phyloP scores from a whole-genome alignment of 192 early-diverging fungal species.

The Linderina pennispora region DNA sequence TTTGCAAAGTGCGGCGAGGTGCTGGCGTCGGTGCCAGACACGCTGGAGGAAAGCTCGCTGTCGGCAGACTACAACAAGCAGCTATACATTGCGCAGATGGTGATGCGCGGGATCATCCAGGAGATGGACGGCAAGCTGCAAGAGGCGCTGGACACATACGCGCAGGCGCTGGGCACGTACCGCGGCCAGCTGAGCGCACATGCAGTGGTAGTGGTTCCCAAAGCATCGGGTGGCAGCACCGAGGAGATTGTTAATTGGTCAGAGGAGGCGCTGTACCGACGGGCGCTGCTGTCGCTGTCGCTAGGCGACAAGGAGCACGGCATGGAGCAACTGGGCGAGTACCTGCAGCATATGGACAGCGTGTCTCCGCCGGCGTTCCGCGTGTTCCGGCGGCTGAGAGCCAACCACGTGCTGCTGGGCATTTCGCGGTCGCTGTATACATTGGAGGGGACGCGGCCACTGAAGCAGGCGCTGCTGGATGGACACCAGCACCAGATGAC shows the following conservation, averaged over 20 bases:
- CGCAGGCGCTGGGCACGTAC: conserved; percentile 37
- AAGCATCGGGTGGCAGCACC: conserved; percentile 25
- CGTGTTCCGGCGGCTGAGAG: conserved; percentile 47
- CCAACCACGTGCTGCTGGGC: conserved; percentile 47
- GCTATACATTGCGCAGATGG: conserved; percentile 49
- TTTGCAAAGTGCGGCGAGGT: conserved; percentile 37
- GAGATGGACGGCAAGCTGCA: conserved; percentile 36
- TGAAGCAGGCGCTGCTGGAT: conserved; percentile 38
- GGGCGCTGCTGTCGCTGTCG: conserved; percentile 42
- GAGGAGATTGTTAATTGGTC: conserved; percentile 59
- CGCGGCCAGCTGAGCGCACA: conserved; percentile 14
- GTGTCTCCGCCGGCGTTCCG: conserved; percentile 44
- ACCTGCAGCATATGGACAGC: conserved; percentile 39
- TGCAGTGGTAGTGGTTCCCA: conserved; percentile 36
- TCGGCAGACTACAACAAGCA: conserved; percentile 56
- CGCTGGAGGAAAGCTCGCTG: conserved; percentile 29
- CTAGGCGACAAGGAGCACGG: conserved; percentile 9
- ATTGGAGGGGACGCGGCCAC: conserved; percentile 8
- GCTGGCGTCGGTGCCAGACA: conserved; percentile 18
- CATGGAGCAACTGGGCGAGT: conserved; percentile 19
- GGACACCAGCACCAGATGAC: conserved; percentile 58
- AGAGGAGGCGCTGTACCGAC: conserved; percentile 66
- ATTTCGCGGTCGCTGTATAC: too few species aligned
- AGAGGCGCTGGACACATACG: conserved; percentile 49
- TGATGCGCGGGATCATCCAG: conserved; percentile 49